Conservation (phyloP, 371 early-diverging fungal species). For the Mucor irregularis region DNA sequence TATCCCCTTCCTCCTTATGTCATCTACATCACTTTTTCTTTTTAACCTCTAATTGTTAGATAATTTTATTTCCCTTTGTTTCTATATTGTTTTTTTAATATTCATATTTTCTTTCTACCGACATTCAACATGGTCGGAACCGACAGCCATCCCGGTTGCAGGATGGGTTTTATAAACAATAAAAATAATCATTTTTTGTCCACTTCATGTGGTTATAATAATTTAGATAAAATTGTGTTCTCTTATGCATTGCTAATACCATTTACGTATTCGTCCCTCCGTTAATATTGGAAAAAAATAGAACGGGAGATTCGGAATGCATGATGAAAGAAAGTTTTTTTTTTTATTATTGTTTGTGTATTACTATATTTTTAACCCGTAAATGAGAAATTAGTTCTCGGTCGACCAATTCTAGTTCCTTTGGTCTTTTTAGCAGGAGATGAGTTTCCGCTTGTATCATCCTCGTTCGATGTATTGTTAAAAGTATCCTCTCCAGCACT, state of each 20-base stretch:
- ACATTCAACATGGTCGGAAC: conserved; percentile 42
- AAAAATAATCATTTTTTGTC: not conserved
- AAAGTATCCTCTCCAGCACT: conserved; percentile 45
- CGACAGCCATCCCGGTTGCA: conserved; percentile 45
- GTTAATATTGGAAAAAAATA: too few species aligned
- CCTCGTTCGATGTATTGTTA: conserved; percentile 24
- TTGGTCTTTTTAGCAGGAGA: conserved; percentile 30
- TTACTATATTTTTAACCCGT: conserved; percentile 13
- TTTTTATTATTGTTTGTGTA: not conserved
- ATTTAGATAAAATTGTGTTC: too few species aligned
- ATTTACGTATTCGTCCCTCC: too few species aligned
- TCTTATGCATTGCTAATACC: too few species aligned
- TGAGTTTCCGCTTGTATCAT: conserved; percentile 13
- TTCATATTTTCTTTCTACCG: conserved; percentile 13
- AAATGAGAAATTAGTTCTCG: conserved; percentile 45
- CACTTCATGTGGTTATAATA: not conserved
- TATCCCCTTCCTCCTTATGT: conserved; percentile 9
- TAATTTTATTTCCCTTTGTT: conserved; percentile 18
- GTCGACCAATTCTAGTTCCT: conserved; percentile 41
- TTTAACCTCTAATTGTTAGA: conserved; percentile 22
- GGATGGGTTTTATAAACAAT: conserved; percentile 27
- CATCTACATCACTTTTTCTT: not conserved
- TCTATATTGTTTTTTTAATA: conserved; percentile 13
- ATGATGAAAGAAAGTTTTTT: not conserved
- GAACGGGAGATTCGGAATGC: too few species aligned